Conservation (phyloP, 768 basidiomycete species). For the Strobilomyces confusus region DNA sequence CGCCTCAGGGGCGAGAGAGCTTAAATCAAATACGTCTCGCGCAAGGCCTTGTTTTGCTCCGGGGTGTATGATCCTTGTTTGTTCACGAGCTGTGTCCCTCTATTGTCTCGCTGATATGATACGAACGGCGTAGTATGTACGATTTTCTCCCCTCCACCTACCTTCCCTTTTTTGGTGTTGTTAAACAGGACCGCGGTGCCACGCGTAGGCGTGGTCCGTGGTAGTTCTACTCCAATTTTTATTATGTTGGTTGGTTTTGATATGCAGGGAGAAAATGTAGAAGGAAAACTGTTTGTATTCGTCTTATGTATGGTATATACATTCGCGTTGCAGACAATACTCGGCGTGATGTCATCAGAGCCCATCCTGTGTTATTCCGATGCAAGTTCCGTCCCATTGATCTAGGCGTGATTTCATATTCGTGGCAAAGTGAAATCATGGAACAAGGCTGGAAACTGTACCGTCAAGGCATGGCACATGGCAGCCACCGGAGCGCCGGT, state of each 20-base stretch:
- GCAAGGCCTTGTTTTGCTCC: neutral
- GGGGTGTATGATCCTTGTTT: constrained; percentile 4
- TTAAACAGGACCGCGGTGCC: neutral
- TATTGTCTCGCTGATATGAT: constrained; percentile 21
- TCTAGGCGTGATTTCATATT: neutral
- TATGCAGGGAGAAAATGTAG: constrained; percentile 15
- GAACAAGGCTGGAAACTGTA: constrained; percentile 18
- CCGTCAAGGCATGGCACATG: constrained; percentile 53
- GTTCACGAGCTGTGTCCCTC: constrained; percentile 16
- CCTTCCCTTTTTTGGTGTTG: constrained; percentile 8
- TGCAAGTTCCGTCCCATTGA: too few relatives aligned
- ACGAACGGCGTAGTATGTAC: constrained; percentile 31
- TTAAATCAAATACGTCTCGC: constrained; percentile 33
- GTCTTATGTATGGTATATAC: constrained; percentile 22
- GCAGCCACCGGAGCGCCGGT: constrained; percentile 41
- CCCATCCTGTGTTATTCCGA: too few relatives aligned
- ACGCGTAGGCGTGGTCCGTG: neutral
- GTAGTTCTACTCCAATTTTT: neutral
- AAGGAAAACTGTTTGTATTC: constrained; percentile 27
- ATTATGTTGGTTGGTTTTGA: neutral
- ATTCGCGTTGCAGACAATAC: constrained; percentile 19
- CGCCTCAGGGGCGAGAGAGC: constrained; percentile 85
- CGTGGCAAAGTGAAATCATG: neutral
- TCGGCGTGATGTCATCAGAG: neutral
- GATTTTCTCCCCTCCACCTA: constrained; percentile 11